Percentiles rank a stretch among this genome's conserved stretches.
Conservation (phyloP, 1,284 basidiomycete species). For the Malassezia furfur region DNA sequence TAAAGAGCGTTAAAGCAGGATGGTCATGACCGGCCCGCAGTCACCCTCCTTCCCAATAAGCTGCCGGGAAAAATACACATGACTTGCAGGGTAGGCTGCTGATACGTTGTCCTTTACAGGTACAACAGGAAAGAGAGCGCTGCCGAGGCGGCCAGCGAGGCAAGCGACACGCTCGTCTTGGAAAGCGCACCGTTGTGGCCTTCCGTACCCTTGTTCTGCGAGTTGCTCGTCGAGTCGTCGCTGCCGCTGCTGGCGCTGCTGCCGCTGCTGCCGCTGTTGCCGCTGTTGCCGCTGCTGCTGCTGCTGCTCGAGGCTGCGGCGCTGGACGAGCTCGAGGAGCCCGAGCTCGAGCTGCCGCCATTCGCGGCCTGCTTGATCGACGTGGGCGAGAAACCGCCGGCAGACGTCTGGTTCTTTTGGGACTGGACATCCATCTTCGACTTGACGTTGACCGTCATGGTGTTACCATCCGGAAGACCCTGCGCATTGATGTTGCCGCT, state of each 20-base stretch:
- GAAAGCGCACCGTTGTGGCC: neutral
- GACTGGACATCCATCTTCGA: slow-evolving; percentile 3
- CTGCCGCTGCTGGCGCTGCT: too few species aligned
- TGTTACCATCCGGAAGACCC: slow-evolving; percentile 22
- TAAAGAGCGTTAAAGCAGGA: too few species aligned
- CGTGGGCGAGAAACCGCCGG: slow-evolving; percentile 2
- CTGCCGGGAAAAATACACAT: too few species aligned
- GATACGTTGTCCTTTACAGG: too few species aligned
- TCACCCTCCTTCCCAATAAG: too few species aligned
- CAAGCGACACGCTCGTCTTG: neutral
- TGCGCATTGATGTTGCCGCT: slow-evolving; percentile 32
- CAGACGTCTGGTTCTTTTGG: neutral
- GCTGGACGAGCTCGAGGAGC: neutral
- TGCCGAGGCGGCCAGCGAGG: too few species aligned
- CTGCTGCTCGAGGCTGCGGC: neutral
- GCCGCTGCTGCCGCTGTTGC: neutral
- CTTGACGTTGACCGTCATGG: slow-evolving; percentile 23
- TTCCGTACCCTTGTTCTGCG: neutral
- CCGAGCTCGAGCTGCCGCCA: neutral
- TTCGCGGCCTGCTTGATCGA: neutral
- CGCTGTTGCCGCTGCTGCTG: too few species aligned
- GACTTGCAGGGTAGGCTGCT: too few species aligned
- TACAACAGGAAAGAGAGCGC: too few species aligned
- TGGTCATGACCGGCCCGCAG: too few species aligned
- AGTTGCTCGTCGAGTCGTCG: neutral